These are phyloP conservation scores for Penicillium occitanis DNA, from an alignment of 2,329 filamentous ascomycete species.

Conservation along the genomic window DNA sequence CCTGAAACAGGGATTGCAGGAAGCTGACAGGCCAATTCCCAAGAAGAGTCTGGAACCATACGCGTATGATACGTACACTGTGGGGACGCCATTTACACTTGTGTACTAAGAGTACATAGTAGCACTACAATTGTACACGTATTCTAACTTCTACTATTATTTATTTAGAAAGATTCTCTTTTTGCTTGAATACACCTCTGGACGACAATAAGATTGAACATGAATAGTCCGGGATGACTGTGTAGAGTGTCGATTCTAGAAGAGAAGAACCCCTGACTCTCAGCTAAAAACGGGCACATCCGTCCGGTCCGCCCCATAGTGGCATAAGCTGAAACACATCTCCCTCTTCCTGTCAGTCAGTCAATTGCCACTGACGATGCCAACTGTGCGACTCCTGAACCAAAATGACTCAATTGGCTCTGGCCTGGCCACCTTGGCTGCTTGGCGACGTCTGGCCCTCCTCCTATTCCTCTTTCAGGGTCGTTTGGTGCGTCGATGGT, in stretches of 20 bases:
- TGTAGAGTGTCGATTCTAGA: too few relatives aligned
- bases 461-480: neutral
- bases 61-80: neutral
- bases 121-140: neutral
- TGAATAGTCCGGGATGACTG: too few relatives aligned
- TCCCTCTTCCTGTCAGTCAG: neutral
- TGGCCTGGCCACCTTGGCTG: neutral
- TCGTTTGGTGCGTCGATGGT: neutral
- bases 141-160: too few relatives aligned
- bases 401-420: neutral
- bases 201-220: too few relatives aligned
- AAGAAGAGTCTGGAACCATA: neutral
- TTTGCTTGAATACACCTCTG: too few relatives aligned
- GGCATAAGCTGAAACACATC: conserved; percentile 2
- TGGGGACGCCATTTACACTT: neutral
- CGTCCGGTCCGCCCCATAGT: neutral
- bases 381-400: neutral
- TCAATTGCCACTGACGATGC: neutral
- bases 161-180: too few relatives aligned
- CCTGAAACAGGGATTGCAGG: neutral
- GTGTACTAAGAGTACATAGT: neutral
- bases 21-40: neutral
- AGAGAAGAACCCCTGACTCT: neutral
- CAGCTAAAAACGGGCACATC: neutral
- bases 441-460: neutral